phyloP scores from a whole-genome alignment of 1,284 basidiomycete species.

The Cystobasidium slooffiae region DNA sequence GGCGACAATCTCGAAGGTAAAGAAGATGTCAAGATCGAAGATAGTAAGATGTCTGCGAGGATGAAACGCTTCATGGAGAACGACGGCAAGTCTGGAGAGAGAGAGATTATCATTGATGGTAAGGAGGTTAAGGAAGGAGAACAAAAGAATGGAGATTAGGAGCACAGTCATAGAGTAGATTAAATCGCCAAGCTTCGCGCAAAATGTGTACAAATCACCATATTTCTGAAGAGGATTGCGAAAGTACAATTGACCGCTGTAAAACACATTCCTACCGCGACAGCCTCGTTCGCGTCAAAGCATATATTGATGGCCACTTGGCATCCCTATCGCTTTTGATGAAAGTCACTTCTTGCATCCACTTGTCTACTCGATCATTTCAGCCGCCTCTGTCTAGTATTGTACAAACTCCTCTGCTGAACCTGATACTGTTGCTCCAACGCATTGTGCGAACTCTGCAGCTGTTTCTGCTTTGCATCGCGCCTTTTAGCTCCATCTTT shows the following conservation, averaged over 20 bases:
- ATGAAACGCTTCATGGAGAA: slow-evolving; percentile 48
- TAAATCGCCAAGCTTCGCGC: neutral
- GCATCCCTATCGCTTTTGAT: neutral
- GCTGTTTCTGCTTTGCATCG: slow-evolving; percentile 18
- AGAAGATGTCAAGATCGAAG: slow-evolving; percentile 44
- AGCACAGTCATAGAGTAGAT: neutral
- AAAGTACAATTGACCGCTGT: no score
- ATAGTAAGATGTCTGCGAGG: slow-evolving; percentile 49
- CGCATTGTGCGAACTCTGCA: neutral
- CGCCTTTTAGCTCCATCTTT: slow-evolving; percentile 66
- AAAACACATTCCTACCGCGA: no score
- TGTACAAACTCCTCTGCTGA: neutral
- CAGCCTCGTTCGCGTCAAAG: no score
- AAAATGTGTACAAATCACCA: neutral
- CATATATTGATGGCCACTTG: no score
- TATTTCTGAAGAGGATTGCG: no score
- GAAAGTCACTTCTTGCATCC: neutral
- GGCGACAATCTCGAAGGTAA: slow-evolving; percentile 47
- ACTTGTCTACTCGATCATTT: neutral
- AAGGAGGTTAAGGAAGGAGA: slow-evolving; percentile 10
- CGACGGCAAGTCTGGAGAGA: slow-evolving; percentile 13
- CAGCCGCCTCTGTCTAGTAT: slow-evolving; percentile 1
- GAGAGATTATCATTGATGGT: slow-evolving; percentile 48
- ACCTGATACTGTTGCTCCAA: slow-evolving; percentile 19
- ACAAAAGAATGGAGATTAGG: slow-evolving; percentile 10